phyloP scores from a whole-genome alignment of 129 eudicot genomes.

The Saussurea involucrata region DNA sequence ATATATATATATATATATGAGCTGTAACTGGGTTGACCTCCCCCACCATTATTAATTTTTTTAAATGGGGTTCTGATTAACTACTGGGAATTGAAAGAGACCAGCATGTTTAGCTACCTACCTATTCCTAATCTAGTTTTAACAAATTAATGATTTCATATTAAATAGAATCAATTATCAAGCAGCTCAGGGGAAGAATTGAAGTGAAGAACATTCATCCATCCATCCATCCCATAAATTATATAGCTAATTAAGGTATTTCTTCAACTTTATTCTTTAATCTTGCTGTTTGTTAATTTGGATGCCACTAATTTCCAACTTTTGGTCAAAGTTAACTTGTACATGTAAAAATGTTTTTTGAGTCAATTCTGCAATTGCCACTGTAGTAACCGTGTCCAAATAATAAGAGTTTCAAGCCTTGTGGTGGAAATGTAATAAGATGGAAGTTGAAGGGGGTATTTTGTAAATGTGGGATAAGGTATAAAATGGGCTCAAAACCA shows the following conservation, averaged over 20 bases:
- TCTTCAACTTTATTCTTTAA: not conserved
- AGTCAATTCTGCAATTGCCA: not conserved
- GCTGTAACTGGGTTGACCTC: not conserved
- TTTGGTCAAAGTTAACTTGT: not conserved
- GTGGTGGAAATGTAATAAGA: too few species aligned
- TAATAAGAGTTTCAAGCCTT: too few species aligned
- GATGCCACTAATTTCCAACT: too few species aligned
- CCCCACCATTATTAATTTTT: not conserved
- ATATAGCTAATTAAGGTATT: not conserved
- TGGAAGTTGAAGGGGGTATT: too few species aligned
- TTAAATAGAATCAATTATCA: not conserved
- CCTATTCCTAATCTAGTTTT: not conserved
- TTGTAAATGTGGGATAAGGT: too few species aligned
- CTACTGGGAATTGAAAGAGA: not conserved
- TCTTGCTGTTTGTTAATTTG: not conserved
- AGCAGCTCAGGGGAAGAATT: not conserved
- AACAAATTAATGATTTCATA: not conserved
- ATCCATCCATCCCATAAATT: not conserved
- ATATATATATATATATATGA: not conserved
- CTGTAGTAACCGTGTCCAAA: too few species aligned
- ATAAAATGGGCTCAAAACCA: too few species aligned
- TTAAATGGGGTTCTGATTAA: too few species aligned
- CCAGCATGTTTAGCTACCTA: not conserved
- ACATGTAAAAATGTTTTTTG: not conserved
- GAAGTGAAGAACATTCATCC: not conserved